Evolutionary conservation across 2,329 filamentous ascomycete genomes (phyloP).

Genomic region (Colletotrichum lupini): DNA sequence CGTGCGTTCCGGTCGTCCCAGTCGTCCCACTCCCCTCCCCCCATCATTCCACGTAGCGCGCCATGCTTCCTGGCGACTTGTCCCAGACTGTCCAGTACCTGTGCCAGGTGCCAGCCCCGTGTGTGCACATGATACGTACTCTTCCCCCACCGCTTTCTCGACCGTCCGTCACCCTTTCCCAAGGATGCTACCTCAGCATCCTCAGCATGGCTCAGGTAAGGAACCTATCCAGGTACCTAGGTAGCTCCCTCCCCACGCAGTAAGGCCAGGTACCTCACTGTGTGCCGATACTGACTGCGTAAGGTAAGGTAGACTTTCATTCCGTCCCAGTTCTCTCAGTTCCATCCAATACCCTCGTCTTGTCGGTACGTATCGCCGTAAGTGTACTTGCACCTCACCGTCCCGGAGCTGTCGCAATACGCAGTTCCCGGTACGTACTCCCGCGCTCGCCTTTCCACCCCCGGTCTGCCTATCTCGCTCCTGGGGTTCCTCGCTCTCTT

Average conservation of each 20-base stretch:
- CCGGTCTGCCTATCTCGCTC: constrained; percentile 42
- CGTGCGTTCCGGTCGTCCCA: constrained; percentile 25
- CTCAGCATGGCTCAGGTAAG: no score
- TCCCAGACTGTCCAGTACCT: neutral
- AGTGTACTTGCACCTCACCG: constrained; percentile 1
- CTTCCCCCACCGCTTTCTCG: constrained; percentile 31
- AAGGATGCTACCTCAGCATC: neutral
- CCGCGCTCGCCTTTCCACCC: constrained; percentile 45
- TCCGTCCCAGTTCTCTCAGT: neutral
- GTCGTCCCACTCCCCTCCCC: constrained; percentile 22
- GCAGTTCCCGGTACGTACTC: constrained; percentile 31
- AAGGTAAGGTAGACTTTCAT: neutral
- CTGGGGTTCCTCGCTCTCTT: constrained; percentile 31
- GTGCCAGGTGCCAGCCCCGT: neutral
- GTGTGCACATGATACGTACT: neutral
- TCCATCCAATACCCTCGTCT: neutral
- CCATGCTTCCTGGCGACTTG: constrained; percentile 12
- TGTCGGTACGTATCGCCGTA: neutral
- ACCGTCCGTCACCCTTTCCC: constrained; percentile 16
- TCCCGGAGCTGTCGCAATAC: constrained; percentile 1
- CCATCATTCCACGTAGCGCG: constrained; percentile 29
- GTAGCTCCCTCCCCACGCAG: no score
- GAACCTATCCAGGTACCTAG: no score
- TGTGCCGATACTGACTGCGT: no score
- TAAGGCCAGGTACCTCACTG: no score